Conservation (phyloP, 2,329 filamentous ascomycete genomes). For the Alternaria triticimaculans region DNA sequence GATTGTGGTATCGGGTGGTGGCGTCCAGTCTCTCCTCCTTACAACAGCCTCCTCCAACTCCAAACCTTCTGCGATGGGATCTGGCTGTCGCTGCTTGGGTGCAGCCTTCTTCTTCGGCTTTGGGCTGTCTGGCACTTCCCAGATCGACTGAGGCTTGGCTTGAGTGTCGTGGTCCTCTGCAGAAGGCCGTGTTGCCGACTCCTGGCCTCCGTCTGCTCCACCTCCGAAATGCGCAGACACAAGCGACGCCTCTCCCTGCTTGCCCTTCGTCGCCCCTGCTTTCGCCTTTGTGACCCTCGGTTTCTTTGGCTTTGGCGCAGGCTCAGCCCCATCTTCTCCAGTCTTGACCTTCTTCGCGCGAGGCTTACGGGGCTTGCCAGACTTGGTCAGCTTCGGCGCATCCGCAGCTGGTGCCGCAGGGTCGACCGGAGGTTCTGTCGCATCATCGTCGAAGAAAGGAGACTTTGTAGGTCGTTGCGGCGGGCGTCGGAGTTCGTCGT, state of each 20-base stretch:
- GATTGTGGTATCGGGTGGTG: conserved; percentile 35
- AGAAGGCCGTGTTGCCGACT: neutral
- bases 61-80: conserved; percentile 16
- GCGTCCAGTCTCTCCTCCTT: conserved; percentile 48
- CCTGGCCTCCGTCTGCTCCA: conserved; percentile 2
- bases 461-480: conserved; percentile 23
- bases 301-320: conserved; percentile 32
- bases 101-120: conserved; percentile 11
- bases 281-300: conserved; percentile 34
- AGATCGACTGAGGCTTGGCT: conserved; percentile 24
- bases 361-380: conserved; percentile 38
- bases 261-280: conserved; percentile 13
- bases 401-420: conserved; percentile 5
- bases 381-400: conserved; percentile 26
- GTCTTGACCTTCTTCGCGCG: conserved; percentile 37
- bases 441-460: conserved; percentile 25
- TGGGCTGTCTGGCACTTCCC: conserved; percentile 37
- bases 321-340: conserved; percentile 10
- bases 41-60: conserved; percentile 39
- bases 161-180: neutral
- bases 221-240: conserved; percentile 32
- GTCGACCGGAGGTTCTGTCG: conserved; percentile 8
- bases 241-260: conserved; percentile 21
- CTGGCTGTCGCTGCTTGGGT: conserved; percentile 19
- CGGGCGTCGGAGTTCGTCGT: conserved; percentile 19